Percentiles rank a stretch among this genome's conserved stretches.
phyloP scores from a whole-genome alignment of 208 protist genomes.

The Crithidia thermophila region DNA sequence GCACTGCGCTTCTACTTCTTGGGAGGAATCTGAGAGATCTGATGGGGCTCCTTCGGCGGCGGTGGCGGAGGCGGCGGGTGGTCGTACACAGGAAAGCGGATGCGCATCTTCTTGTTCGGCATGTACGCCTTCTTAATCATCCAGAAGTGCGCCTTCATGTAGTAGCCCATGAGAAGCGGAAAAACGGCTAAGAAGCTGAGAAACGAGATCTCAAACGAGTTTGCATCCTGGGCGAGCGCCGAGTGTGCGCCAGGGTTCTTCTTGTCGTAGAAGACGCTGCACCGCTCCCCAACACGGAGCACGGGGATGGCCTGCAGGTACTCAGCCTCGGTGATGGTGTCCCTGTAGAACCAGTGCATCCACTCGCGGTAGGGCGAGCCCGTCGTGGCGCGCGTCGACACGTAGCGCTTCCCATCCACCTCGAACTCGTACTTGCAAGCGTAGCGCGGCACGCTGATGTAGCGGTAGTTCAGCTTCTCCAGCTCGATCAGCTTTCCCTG shows the following conservation, averaged over 20 bases:
- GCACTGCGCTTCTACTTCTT: conserved; percentile 27
- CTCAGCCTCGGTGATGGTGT: conserved; percentile 89
- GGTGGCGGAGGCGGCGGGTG: conserved; percentile 55
- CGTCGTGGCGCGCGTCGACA: conserved; percentile 80
- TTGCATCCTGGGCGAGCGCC: conserved; percentile 84
- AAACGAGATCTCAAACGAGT: conserved; percentile 89
- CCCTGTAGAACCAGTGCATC: conserved; percentile 79
- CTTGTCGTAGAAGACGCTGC: conserved; percentile 89
- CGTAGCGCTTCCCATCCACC: conserved; percentile 80
- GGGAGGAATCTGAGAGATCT: conserved; percentile 62
- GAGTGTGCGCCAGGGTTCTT: conserved; percentile 68
- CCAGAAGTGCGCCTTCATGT: conserved; percentile 86
- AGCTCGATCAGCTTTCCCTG: conserved; percentile 81
- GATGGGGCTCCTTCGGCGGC: conserved; percentile 44
- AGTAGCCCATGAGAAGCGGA: conserved; percentile 81
- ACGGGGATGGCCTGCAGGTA: conserved; percentile 90
- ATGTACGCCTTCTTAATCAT: conserved; percentile 76
- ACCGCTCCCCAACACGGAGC: conserved; percentile 77
- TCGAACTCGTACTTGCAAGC: conserved; percentile 85
- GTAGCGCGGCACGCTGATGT: conserved; percentile 86
- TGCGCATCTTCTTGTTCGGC: conserved; percentile 79
- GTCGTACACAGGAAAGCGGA: conserved; percentile 69
- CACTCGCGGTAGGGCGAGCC: conserved; percentile 83
- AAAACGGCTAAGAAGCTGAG: conserved; percentile 78
- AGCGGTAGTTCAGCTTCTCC: conserved; percentile 86